phyloP scores from a whole-genome alignment of 78 protist genomes.

The Polysphondylium violaceum region DNA sequence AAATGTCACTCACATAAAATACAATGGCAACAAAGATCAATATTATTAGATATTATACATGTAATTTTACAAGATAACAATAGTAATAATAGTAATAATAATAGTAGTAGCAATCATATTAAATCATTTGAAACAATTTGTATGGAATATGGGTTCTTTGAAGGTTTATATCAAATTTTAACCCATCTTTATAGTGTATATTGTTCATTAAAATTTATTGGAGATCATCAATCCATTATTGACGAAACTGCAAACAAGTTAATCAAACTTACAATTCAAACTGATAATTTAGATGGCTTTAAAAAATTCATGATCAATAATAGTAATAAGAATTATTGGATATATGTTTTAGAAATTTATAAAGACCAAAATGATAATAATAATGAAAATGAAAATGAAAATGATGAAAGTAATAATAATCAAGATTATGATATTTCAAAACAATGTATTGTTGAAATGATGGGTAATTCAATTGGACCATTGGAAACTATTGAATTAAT shows the following conservation, averaged over 20 bases:
- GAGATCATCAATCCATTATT: constrained; percentile 3
- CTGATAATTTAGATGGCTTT: constrained; percentile 19
- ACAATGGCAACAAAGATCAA: constrained; percentile 20
- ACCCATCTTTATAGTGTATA: not conserved
- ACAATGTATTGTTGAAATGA: not conserved
- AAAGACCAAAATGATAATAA: not conserved
- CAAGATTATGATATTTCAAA: constrained; percentile 19
- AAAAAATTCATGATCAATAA: constrained; percentile 16
- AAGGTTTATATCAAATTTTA: constrained; percentile 24
- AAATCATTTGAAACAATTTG: constrained; percentile 4
- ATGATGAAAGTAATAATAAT: not conserved
- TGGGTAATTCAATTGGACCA: constrained; percentile 69
- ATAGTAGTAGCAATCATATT: not conserved
- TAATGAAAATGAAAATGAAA: not conserved
- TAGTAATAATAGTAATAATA: constrained; percentile 2
- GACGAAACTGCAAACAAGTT: constrained; percentile 11
- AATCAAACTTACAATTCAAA: constrained; percentile 3
- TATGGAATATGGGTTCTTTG: constrained; percentile 19
- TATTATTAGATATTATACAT: constrained; percentile 23
- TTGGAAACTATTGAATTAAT: constrained; percentile 49
- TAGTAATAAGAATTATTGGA: constrained; percentile 23
- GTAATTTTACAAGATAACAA: too few species aligned
- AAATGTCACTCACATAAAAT: not conserved
- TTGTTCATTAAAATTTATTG: constrained; percentile 2
- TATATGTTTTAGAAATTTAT: constrained; percentile 6